Evolutionary conservation across 495 filamentous ascomycete species (phyloP), one percentile per base, ranked within the genome.

Genomic region (Aspergillus leporis): DNA sequence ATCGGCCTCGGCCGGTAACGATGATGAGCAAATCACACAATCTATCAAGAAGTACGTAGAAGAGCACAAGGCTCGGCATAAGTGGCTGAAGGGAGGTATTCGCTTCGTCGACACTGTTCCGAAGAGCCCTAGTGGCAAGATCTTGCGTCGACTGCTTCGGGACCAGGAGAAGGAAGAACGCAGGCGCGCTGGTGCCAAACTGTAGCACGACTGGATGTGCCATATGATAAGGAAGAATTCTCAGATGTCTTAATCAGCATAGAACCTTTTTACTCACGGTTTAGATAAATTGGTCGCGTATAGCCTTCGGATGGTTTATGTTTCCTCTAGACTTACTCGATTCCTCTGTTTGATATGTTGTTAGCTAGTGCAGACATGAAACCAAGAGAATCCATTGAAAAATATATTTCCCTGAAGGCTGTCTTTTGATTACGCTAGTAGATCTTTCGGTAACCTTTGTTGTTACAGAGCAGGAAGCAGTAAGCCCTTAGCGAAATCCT

Each of bases 41-140:
- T 80, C 87, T 16, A 92, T 97, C 56, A 69, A 77, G 64, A 89
- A 88, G 68, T 79, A 93, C 66, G 90, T 96, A 5, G 84, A 92
- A 67, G 79, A 92, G 36, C 86, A 92, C 73, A 96, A 96, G 74
- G 87, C 90, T 4, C 81, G 85, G 45, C 89, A 96, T 68, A 97
- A 97, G 81, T 92, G 90, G 90, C 74, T 97, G 59, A 89, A 87
- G 71, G 92, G 92, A 4, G 91, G 92, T 5, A 79, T 96, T 9
- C 82, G 87, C 65, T 97, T 97, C 65, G 72, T 88, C 28, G 84
- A 87, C 59, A 77, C 61, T 0, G 83, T 97, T 56, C 93, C 93
- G 19, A 97, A 97, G 80, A 95, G 90, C 64, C 89, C 93, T 0
- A 92, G 88, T 69, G 93, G 93, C 13, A 97, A 98, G 86, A 97